Conservation (phyloP, 2,329 filamentous ascomycete species). For the Calonectria montana region DNA sequence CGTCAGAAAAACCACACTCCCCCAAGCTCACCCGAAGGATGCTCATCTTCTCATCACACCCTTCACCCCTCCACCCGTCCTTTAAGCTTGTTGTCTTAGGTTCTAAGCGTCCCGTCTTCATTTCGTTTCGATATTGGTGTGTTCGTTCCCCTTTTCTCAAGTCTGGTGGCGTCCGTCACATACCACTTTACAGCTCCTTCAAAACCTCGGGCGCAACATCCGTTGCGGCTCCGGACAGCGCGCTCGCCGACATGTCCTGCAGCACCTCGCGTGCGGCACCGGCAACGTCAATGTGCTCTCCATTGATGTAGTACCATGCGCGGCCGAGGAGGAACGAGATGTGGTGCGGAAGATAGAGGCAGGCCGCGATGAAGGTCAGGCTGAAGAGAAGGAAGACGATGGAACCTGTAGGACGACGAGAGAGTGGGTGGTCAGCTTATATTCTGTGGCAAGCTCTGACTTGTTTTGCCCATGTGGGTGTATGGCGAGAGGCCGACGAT, state of each 20-base stretch:
- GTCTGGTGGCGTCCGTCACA: neutral
- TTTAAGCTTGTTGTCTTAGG: neutral
- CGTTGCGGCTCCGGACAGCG: slow-evolving; percentile 41
- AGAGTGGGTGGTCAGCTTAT: slow-evolving; percentile 44
- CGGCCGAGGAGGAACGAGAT: slow-evolving; percentile 83
- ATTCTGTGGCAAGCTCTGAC: neutral
- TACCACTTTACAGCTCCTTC: slow-evolving; percentile 47
- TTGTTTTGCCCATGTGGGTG: neutral
- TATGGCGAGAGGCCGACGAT: neutral
- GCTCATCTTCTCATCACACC: neutral
- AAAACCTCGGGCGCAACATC: slow-evolving; percentile 37
- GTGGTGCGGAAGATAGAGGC: slow-evolving; percentile 95
- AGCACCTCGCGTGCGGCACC: slow-evolving; percentile 48
- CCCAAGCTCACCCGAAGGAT: neutral
- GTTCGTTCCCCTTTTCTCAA: neutral
- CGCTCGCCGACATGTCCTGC: slow-evolving; percentile 46
- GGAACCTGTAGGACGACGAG: slow-evolving; percentile 70
- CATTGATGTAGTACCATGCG: slow-evolving; percentile 94
- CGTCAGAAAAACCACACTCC: slow-evolving; percentile 6
- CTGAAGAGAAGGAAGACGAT: slow-evolving; percentile 90
- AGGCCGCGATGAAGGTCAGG: slow-evolving; percentile 86
- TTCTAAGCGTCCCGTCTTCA: neutral
- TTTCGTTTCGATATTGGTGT: neutral
- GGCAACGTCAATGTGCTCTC: slow-evolving; percentile 72
- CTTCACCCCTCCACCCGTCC: neutral